Conservation (phyloP, 2,329 filamentous ascomycete species). For the Aspergillus ibericus region DNA sequence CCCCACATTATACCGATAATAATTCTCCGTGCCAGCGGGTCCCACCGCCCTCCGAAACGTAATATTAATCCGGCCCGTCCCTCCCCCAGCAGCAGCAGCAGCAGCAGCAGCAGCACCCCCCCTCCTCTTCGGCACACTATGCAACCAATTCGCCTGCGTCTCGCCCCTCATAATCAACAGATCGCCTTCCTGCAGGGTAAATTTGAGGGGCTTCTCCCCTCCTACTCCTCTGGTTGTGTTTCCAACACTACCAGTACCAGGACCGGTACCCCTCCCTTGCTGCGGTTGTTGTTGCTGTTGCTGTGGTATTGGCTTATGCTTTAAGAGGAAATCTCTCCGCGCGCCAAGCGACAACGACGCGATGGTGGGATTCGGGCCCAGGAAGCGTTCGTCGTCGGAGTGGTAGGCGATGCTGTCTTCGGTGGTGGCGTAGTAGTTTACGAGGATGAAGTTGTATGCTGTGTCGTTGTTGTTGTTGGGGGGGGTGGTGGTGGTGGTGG, state of each 20-base stretch:
- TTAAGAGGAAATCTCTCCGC: constrained; percentile 73
- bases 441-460: constrained; percentile 74
- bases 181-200: constrained; percentile 65
- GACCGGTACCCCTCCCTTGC: too few species aligned
- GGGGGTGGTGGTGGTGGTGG: too few species aligned
- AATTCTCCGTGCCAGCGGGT: constrained; percentile 74
- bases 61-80: constrained; percentile 71
- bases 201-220: constrained; percentile 49
- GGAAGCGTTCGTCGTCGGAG: constrained; percentile 76
- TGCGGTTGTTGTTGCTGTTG: too few species aligned
- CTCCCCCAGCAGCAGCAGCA: constrained; percentile 45
- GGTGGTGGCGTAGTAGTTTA: constrained; percentile 81
- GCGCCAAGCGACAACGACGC: constrained; percentile 74
- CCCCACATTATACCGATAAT: constrained; percentile 81
- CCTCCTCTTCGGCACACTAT: constrained; percentile 73
- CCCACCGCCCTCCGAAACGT: constrained; percentile 73
- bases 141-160: constrained; percentile 76
- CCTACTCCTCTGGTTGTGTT: too few species aligned
- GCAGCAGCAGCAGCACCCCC: constrained; percentile 49
- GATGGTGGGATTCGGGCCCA: constrained; percentile 68
- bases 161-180: constrained; percentile 76
- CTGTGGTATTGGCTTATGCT: constrained; percentile 62
- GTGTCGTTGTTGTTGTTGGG: too few species aligned
- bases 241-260: constrained; percentile 13
- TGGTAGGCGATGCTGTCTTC: constrained; percentile 77